These are phyloP conservation scores for Calophaca sinica DNA, from an alignment of 306 rosid genomes.

Conservation along the genomic window DNA sequence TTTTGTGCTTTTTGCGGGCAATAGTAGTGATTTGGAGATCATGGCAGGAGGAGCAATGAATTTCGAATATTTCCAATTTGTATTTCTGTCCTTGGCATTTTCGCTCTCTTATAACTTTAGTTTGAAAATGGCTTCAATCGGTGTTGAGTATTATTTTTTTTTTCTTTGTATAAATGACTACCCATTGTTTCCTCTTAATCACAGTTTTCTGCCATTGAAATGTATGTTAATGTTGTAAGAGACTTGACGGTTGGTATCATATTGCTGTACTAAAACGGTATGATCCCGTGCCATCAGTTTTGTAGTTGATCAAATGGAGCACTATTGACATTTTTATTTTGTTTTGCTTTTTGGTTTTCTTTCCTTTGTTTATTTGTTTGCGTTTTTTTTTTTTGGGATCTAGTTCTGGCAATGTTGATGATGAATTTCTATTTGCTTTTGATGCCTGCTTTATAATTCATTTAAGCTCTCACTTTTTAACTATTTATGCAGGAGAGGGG, in stretches of 20 bases:
- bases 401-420: too few species aligned
- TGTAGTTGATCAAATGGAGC: conserved; percentile 33
- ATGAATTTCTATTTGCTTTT: not conserved
- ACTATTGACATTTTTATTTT: not conserved
- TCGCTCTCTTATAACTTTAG: conserved; percentile 9
- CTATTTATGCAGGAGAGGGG: not conserved
- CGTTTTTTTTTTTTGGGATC: too few species aligned
- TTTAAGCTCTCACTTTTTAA: not conserved
- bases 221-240: conserved; percentile 5
- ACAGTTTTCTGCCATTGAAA: conserved; percentile 11
- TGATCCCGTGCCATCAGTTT: conserved; percentile 40
- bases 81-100: conserved; percentile 32
- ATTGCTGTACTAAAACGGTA: conserved; percentile 28
- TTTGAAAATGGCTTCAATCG: conserved; percentile 45
- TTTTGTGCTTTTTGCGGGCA: conserved; percentile 47
- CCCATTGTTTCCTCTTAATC: conserved; percentile 7
- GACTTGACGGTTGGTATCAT: conserved; percentile 12
- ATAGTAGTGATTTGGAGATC: conserved; percentile 37
- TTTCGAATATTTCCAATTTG: conserved; percentile 34
- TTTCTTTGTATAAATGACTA: conserved; percentile 35
- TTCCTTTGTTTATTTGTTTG: too few species aligned
- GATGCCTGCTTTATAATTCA: conserved; percentile 6
- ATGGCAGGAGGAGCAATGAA: conserved; percentile 43
- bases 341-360: too few species aligned
- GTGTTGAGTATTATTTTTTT: conserved; percentile 23